Evolutionary conservation across 2,329 filamentous ascomycete species (phyloP).

Genomic region (Colletotrichum abscissum): DNA sequence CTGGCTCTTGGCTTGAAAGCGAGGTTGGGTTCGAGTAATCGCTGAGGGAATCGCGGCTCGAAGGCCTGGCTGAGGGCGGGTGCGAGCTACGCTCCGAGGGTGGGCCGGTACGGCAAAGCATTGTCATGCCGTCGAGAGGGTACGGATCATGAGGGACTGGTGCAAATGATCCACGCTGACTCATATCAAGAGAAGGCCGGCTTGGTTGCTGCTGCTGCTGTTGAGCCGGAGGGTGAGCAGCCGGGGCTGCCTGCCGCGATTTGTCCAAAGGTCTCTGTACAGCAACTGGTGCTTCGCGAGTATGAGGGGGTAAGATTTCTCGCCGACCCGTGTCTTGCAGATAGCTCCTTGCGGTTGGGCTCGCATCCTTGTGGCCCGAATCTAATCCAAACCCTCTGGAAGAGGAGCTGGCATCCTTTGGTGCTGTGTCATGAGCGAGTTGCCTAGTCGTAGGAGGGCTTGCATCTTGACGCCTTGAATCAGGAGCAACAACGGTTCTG

Average conservation of each 20-base stretch:
- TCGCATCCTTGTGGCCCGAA: background rate
- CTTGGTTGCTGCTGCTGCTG: constrained; percentile 41
- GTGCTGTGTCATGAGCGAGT: background rate
- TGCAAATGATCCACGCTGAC: constrained; percentile 71
- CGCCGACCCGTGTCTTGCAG: constrained; percentile 76
- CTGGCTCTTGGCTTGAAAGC: constrained; percentile 85
- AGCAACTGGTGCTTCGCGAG: constrained; percentile 62
- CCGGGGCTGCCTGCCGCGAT: constrained; percentile 17
- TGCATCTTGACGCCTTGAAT: constrained; percentile 22
- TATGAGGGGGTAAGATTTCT: constrained; percentile 56
- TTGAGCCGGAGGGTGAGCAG: constrained; percentile 25
- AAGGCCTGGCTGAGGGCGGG: constrained; percentile 74
- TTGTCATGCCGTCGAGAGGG: constrained; percentile 95
- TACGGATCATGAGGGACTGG: constrained; percentile 92
- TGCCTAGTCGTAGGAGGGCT: constrained; percentile 7
- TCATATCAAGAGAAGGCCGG: constrained; percentile 57
- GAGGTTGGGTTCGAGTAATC: constrained; percentile 92
- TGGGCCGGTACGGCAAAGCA: constrained; percentile 86
- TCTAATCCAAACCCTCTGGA: background rate
- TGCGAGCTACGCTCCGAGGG: constrained; percentile 63
- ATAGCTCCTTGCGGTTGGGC: constrained; percentile 53
- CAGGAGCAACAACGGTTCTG: background rate
- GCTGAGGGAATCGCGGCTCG: constrained; percentile 89
- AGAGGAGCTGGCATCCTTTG: constrained; percentile 3
- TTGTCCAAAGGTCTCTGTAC: constrained; percentile 57